Evolutionary conservation across 1,284 basidiomycete genomes (phyloP), one percentile per base, ranked within the genome.

Genomic region (Inonotus hispidus): DNA sequence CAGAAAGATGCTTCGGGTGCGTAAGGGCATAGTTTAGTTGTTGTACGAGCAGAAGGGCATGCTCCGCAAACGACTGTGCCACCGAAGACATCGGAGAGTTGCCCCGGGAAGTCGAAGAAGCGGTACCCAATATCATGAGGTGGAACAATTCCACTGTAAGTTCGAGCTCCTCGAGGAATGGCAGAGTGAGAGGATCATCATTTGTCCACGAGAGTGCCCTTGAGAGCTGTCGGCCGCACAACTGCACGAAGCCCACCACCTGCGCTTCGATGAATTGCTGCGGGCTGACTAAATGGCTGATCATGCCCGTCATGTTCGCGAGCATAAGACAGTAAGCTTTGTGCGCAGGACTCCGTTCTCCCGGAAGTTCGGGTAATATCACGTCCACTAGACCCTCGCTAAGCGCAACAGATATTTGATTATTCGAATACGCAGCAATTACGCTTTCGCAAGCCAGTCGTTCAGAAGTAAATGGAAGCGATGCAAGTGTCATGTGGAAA

Each of bases 11-110:
- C 67, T 93, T 90, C 6, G 95, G 94, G 73, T 97, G 95, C 0
- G 92, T 89, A 57, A 96, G 79, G 0, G 93, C 90, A 67, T 95
- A 94, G 70, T 93, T 93, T 60, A 96, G 73, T 63, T 94, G 90
- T 69, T 93, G 92, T 0, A 98, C 76, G n/a, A 95, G 81, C 39
- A 82, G 74, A 19, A 95, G 75, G 0, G 85, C 85, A 60, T 82
- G 83, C 1, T 77, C 76, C 1, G 83, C 82, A 70, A 92, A 92
- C 13, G 82, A 82, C 0, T 79, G 78, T 39, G 94, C 75, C 1
- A 92, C 81, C 64, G 84, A 82, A 58, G 79, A 78, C 32, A 84
- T 78, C 1, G 79, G 77, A 1, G 77, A 72, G 50, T 80, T 77
- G 45, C 76, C 74, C 59, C 77, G 77, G 41, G 73, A 74, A 53